A percentile compares a stretch with the other conserved stretches of the same genome.
Conservation (phyloP, 805 yeast species). For the Metschnikowia amazonensis region DNA sequence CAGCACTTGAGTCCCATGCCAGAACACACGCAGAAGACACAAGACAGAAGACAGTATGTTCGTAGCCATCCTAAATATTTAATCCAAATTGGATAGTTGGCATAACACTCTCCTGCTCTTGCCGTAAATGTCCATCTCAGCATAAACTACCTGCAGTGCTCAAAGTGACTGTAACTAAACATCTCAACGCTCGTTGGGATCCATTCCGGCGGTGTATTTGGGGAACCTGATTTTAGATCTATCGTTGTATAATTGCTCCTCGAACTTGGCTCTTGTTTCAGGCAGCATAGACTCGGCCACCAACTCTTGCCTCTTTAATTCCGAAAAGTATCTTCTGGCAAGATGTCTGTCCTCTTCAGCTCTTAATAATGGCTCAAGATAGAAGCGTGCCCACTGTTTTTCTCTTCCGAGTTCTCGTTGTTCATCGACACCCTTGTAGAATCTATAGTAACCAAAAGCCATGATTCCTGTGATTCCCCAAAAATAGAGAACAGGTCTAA, state of each 20-base stretch:
- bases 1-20: not conserved
- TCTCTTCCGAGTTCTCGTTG: constrained; percentile 73
- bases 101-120: not conserved
- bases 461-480: constrained; percentile 60
- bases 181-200: constrained; percentile 27
- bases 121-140: not conserved
- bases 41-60: not conserved
- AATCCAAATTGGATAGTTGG: not conserved
- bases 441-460: constrained; percentile 67
- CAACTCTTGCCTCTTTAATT: constrained; percentile 61
- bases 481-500: constrained; percentile 70
- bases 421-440: constrained; percentile 67
- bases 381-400: constrained; percentile 70
- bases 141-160: constrained; percentile 1
- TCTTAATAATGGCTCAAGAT: constrained; percentile 65
- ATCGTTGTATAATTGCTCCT: constrained; percentile 41
- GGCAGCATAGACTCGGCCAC: constrained; percentile 41
- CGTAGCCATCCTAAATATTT: not conserved
- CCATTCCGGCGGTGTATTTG: constrained; percentile 37
- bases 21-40: not conserved
- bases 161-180: not conserved
- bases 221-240: constrained; percentile 44
- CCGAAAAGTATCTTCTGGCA: constrained; percentile 65
- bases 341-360: constrained; percentile 81
- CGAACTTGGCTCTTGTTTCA: constrained; percentile 38